Evolutionary conservation across 2,329 filamentous ascomycete species (phyloP), one percentile per base, ranked within the genome.

Genomic region (Nemania sp.): DNA sequence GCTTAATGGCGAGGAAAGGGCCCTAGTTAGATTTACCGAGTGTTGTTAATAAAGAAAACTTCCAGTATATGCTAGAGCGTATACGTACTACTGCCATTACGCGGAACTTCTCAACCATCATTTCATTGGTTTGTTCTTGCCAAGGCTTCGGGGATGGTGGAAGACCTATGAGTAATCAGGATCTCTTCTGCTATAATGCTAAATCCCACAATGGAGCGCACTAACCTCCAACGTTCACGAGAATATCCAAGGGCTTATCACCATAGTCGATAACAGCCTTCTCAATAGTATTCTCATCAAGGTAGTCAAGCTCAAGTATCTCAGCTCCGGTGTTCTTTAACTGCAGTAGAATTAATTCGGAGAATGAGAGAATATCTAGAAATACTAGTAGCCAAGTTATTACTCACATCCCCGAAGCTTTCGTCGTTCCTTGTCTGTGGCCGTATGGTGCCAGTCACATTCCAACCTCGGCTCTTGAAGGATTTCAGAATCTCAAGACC

Each of bases 161-260:
- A 27, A 52, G 24, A 13, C 49, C 49, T 52, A 27, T 52, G 49
- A 52, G 49, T 18, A 52, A 52, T 52, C 13, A 52, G 49, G 26
- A 18, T 52, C 3, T 52, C 49, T 29, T 29, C 24, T 26, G 20
- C n/a, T 11, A 49, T 26, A 7, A 49, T 52, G 11, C 29, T 11
- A 18, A 18, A 27, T 52, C 7, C 4, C 5, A 15, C 20, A 29
- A 18, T 26, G 15, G 13, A 6, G 24, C 18, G 20, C n/a, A n/a
- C 24, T 1, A 15, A 52, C 49, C 49, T 29, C 49, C 49, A 29
- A 52, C 49, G 49, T 52, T 56, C 3, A 56, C 22, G 22, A 56
- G 54, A 18, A 56, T 43, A 27, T 56, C 54, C 24, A 56, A 56
- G 32, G 54, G 54, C 54, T 3, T 32, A 27, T 56, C 35, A 27